Percentiles rank a stretch among this genome's conserved stretches.
Conservation (phyloP, 176 grass and related monocot species). For the Triticum urartu region DNA sequence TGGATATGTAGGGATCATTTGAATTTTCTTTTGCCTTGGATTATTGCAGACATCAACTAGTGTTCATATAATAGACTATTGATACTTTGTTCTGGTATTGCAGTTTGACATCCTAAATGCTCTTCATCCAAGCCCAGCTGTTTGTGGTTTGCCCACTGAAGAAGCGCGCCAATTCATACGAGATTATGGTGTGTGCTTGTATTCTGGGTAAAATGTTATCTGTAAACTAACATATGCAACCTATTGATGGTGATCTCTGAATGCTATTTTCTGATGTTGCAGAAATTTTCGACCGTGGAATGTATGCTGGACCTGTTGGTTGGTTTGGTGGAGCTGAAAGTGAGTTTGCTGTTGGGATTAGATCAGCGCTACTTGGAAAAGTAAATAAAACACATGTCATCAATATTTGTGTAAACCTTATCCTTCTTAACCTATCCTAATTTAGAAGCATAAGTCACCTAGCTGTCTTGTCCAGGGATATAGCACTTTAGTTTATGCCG, state of each 20-base stretch:
- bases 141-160: slow-evolving; percentile 88
- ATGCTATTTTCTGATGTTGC: not conserved
- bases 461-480: slow-evolving; percentile 48
- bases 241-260: not conserved
- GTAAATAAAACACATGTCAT: slow-evolving; percentile 38
- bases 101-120: slow-evolving; percentile 93
- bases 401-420: slow-evolving; percentile 1
- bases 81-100: slow-evolving; percentile 10
- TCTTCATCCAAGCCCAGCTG: slow-evolving; percentile 94
- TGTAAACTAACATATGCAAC: not conserved
- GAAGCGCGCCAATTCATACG: slow-evolving; percentile 74
- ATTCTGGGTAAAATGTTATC: not conserved
- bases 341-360: slow-evolving; percentile 96
- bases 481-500: slow-evolving; percentile 76
- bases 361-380: slow-evolving; percentile 83
- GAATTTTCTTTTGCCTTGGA: not conserved
- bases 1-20: not conserved
- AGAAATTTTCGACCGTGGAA: slow-evolving; percentile 96
- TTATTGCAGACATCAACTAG: not conserved
- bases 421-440: slow-evolving; percentile 6
- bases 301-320: slow-evolving; percentile 93
- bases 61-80: not conserved
- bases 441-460: not conserved
- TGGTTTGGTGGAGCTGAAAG: slow-evolving; percentile 97
- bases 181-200: slow-evolving; percentile 63